These are phyloP conservation scores for Penicillium paneum DNA, from an alignment of 2,329 filamentous ascomycete species.

Conservation along the genomic window DNA sequence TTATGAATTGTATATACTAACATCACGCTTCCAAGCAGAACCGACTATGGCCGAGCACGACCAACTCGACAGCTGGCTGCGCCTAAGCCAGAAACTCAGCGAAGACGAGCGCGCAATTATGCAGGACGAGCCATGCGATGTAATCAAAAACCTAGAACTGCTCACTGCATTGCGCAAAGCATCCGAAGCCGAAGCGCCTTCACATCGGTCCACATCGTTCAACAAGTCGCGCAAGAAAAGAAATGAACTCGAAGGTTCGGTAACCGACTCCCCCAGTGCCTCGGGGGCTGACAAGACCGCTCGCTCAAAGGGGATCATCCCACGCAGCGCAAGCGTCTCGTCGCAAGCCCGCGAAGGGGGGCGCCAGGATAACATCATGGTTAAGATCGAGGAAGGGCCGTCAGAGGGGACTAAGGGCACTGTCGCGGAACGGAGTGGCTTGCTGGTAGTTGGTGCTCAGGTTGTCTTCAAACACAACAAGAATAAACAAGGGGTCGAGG, in stretches of 20 bases:
- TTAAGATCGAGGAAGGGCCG: conserved; percentile 46
- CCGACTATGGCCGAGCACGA: conserved; percentile 42
- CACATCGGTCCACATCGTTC: conserved; percentile 37
- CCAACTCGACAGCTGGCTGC: conserved; percentile 46
- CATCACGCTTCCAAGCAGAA: conserved; percentile 20
- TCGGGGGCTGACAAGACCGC: conserved; percentile 44
- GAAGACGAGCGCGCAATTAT: conserved; percentile 50
- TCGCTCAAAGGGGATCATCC: conserved; percentile 41
- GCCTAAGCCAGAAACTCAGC: conserved; percentile 46
- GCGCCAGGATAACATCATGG: conserved; percentile 36
- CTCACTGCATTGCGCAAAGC: conserved; percentile 49
- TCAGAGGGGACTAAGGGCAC: conserved; percentile 43
- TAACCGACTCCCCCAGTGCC: conserved; percentile 46
- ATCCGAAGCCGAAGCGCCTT: conserved; percentile 45
- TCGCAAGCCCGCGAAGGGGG: conserved; percentile 38
- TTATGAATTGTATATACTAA: conserved; percentile 13
- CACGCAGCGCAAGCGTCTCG: conserved; percentile 43
- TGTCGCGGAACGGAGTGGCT: conserved; percentile 44
- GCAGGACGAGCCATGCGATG: conserved; percentile 49
- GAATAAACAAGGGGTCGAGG: conserved; percentile 50
- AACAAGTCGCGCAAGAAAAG: conserved; percentile 48
- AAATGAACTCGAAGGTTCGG: conserved; percentile 44
- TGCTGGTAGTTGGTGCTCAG: conserved; percentile 47
- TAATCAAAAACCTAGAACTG: conserved; percentile 50
- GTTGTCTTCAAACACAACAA: conserved; percentile 53